Base-by-base conservation (phyloP, 331 rosid genomes). In the Malus hybrid region DNA sequence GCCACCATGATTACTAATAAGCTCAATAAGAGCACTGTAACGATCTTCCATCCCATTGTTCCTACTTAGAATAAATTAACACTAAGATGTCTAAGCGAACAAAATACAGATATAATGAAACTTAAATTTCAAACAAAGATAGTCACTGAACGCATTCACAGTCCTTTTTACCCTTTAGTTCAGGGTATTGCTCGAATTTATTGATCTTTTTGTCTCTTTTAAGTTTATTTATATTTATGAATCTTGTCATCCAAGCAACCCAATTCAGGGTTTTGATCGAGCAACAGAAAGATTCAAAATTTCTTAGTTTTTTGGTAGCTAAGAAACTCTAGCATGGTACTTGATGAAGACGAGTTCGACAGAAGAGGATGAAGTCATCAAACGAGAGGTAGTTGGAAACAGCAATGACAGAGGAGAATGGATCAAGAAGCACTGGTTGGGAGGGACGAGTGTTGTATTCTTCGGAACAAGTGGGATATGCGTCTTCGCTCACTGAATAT, bases 31-130 rank as follows among this genome's bases (percentile, higher is more conserved):
- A 73, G 90, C 96, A 50, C 92, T 88, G 61, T 94, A 94, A 18
- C 92, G 89, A 86, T 94, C 99, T 79, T 94, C 97, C 82, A 85
- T 85, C 14, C 87, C 99, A 75, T 88, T 92, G 24, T 87, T 92
- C 79, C 91, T 89, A 55, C 50, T 50, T 7, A 9, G 12, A 9
- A 2, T 9, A 9, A 39, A 39, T 9, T 39, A 39, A 39, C 11
- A 9, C 44, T 39, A 39, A 9, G 12, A 39, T 39, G 44, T 39
- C 44, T 39, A 39, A 39, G 12, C 44, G 44, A 39, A 39, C 46
- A 39, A 3, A 39, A 39, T 39, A 39, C 46, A 39, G 13, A 10
- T 9, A 39, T 50, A 82, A 48, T 57, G 7, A 62, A 60, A 68
- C 60, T 39, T 10, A 39, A 39, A 39, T 10, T 39, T 39, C 46